phyloP scores from a whole-genome alignment of 2,329 filamentous ascomycete species.

The Alternaria ethzedia region DNA sequence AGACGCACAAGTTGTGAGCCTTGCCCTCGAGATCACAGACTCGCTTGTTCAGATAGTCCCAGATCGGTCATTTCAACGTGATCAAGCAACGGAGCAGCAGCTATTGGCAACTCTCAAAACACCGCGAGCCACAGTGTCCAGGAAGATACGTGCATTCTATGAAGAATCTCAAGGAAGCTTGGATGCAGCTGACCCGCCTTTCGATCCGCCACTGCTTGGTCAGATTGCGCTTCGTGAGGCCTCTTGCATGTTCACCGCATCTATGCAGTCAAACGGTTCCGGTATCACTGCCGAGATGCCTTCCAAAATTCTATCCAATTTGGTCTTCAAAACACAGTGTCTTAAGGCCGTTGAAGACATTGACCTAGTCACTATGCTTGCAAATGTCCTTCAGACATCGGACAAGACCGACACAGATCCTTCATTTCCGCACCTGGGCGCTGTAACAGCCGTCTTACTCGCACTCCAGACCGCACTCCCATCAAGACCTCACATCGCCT shows the following conservation, averaged over 20 bases:
- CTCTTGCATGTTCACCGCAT: constrained; percentile 31
- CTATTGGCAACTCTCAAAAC: constrained; percentile 6
- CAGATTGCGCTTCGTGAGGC: constrained; percentile 41
- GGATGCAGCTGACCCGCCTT: constrained; percentile 40
- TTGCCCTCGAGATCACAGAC: constrained; percentile 47
- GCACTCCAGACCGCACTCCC: constrained; percentile 39
- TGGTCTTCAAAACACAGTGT: constrained; percentile 41
- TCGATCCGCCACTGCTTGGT: constrained; percentile 32
- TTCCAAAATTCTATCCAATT: constrained; percentile 41
- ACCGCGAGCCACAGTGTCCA: constrained; percentile 14
- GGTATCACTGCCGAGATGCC: constrained; percentile 34
- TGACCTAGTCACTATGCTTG: constrained; percentile 35
- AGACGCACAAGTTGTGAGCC: constrained; percentile 25
- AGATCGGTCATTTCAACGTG: constrained; percentile 37
- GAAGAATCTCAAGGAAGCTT: constrained; percentile 45
- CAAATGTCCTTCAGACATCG: constrained; percentile 22
- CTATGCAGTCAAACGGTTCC: constrained; percentile 20
- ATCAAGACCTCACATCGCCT: constrained; percentile 34
- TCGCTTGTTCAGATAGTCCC: constrained; percentile 48
- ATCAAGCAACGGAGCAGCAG: constrained; percentile 11
- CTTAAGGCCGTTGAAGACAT: constrained; percentile 33
- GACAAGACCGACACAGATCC: constrained; percentile 3
- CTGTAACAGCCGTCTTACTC: constrained; percentile 41
- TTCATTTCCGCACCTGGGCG: constrained; percentile 39
- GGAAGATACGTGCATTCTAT: constrained; percentile 42